Conservation (phyloP, 345 rosid species). For the Euphorbia pulcherrima region DNA sequence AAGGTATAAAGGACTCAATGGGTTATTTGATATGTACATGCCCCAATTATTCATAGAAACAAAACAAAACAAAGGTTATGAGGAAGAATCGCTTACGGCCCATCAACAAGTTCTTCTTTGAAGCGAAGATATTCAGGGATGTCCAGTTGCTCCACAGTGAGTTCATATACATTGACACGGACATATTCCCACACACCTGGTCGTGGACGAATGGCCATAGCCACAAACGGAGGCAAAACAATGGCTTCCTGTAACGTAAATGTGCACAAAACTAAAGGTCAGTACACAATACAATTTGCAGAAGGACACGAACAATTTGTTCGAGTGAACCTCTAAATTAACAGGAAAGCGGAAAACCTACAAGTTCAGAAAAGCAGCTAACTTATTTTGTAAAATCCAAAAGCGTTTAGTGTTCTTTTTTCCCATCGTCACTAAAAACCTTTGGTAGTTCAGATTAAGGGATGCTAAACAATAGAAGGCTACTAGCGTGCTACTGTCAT, state of each 20-base stretch:
- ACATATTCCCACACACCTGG: slow-evolving; percentile 99
- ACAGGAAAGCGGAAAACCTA: not conserved
- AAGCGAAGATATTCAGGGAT: slow-evolving; percentile 82
- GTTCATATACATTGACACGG: slow-evolving; percentile 79
- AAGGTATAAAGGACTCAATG: not conserved
- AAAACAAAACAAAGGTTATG: not conserved
- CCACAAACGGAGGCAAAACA: slow-evolving; percentile 87
- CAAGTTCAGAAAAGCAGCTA: not conserved
- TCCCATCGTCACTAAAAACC: not conserved
- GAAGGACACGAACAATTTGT: not conserved
- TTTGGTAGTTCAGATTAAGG: not conserved
- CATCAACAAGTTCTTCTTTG: slow-evolving; percentile 90
- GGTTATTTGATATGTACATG: not conserved
- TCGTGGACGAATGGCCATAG: slow-evolving; percentile 88
- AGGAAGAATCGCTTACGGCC: slow-evolving; percentile 41
- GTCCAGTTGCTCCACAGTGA: slow-evolving; percentile 74
- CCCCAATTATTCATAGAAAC: not conserved
- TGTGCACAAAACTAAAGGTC: not conserved
- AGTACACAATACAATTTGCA: not conserved
- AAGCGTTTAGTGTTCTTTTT: not conserved
- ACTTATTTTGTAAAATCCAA: not conserved
- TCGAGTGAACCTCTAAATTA: not conserved
- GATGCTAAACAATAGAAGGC: not conserved
- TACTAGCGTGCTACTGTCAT: not conserved
- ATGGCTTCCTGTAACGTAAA: slow-evolving; percentile 71